A percentile compares a stretch with the other conserved stretches of the same genome.
Conservation (phyloP, 176 grass and related monocot species). For the Bonia amplexicaulis region DNA sequence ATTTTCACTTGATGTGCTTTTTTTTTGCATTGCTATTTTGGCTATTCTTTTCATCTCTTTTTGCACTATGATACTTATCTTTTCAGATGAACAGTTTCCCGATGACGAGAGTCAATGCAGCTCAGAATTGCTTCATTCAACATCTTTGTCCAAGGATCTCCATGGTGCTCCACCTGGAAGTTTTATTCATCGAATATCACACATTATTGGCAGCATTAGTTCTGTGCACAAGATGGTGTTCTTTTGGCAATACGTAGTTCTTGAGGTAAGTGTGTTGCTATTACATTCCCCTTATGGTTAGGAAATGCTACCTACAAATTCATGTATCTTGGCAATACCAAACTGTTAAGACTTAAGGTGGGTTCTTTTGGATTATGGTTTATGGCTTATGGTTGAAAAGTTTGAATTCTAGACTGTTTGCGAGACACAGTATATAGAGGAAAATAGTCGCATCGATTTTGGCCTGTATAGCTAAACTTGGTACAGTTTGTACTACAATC, state of each 20-base stretch:
- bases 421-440: too few species aligned
- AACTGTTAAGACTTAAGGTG: neutral
- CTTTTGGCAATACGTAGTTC: slow-evolving; percentile 71
- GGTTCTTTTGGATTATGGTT: too few species aligned
- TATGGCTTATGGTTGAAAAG: too few species aligned
- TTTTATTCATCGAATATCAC: slow-evolving; percentile 70
- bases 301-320: neutral
- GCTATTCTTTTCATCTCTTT: slow-evolving; percentile 9
- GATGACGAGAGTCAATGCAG: slow-evolving; percentile 23
- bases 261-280: slow-evolving; percentile 48
- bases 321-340: neutral
- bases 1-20: neutral
- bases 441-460: too few species aligned
- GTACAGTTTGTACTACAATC: too few species aligned
- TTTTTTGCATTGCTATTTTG: neutral
- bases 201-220: slow-evolving; percentile 67
- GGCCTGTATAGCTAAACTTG: too few species aligned
- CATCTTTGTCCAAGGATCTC: slow-evolving; percentile 51
- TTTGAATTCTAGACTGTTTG: too few species aligned
- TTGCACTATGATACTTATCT: slow-evolving; percentile 38
- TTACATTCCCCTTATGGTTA: neutral
- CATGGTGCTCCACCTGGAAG: slow-evolving; percentile 87
- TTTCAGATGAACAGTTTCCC: slow-evolving; percentile 56
- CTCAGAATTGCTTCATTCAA: slow-evolving; percentile 30
- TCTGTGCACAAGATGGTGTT: slow-evolving; percentile 80